phyloP scores from a whole-genome alignment of 441 rosid species.

The Codiaeum variegatum region DNA sequence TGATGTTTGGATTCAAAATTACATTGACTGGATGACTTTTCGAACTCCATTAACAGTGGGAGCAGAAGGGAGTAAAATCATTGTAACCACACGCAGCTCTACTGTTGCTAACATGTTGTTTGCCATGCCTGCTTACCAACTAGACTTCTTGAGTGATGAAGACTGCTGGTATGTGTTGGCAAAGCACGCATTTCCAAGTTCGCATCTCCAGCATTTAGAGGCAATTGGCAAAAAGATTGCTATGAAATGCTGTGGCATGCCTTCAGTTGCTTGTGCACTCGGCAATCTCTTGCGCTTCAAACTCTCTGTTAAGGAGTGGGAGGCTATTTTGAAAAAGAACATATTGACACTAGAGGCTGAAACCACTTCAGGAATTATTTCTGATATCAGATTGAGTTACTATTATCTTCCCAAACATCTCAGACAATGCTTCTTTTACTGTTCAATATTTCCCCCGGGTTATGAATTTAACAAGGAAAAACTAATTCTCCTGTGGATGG shows the following conservation, averaged over 20 bases:
- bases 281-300: conserved; percentile 19
- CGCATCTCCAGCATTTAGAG: not conserved
- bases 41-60: not conserved
- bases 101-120: not conserved
- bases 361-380: not conserved
- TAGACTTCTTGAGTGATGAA: not conserved
- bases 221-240: conserved; percentile 8
- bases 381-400: conserved; percentile 18
- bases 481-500: conserved; percentile 23
- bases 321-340: not conserved
- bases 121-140: not conserved
- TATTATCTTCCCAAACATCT: conserved; percentile 7
- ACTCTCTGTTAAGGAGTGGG: not conserved
- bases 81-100: conserved; percentile 18
- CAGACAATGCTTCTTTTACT: conserved; percentile 24
- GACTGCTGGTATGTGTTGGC: conserved; percentile 5
- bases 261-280: conserved; percentile 20
- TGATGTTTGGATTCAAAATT: conserved; percentile 17
- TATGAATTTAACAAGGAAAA: conserved; percentile 16
- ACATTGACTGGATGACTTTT: not conserved
- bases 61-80: conserved; percentile 20
- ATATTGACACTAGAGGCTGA: conserved; percentile 12
- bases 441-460: conserved; percentile 20
- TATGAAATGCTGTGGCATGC: conserved; percentile 16
- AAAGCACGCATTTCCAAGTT: not conserved